These are phyloP conservation scores for Phytophthora megakarya DNA, from an alignment of 352 stramenopile genomes.

Conservation along the genomic window DNA sequence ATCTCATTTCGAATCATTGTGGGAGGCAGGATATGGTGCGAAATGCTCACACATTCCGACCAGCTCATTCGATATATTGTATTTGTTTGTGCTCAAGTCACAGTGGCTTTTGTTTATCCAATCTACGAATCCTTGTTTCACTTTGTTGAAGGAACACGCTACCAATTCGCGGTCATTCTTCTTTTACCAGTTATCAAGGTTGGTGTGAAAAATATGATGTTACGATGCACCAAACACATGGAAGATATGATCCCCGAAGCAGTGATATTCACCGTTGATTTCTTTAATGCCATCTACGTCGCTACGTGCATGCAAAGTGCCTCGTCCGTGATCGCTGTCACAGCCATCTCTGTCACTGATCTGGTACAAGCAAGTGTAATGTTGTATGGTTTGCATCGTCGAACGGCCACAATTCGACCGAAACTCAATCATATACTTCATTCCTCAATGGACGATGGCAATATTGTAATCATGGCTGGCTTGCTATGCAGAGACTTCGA, in stretches of 20 bases:
- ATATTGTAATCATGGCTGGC: background rate
- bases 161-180: slow-evolving; percentile 10
- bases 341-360: slow-evolving; percentile 15
- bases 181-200: slow-evolving; percentile 34
- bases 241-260: slow-evolving; percentile 24
- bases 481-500: background rate
- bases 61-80: slow-evolving; percentile 7
- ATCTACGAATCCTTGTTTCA: slow-evolving; percentile 15
- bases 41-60: slow-evolving; percentile 6
- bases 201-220: slow-evolving; percentile 23
- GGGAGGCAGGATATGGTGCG: background rate
- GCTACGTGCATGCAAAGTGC: slow-evolving; percentile 20
- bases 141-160: background rate
- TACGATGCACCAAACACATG: slow-evolving; percentile 7
- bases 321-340: background rate
- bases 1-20: slow-evolving; percentile 7
- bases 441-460: background rate
- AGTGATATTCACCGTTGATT: slow-evolving; percentile 28
- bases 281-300: slow-evolving; percentile 33
- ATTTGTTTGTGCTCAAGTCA: slow-evolving; percentile 11
- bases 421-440: background rate
- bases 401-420: background rate
- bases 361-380: background rate
- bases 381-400: slow-evolving; percentile 15
- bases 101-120: slow-evolving; percentile 15